phyloP scores from a whole-genome alignment of 345 rosid species.

The Eucalyptus pumila region DNA sequence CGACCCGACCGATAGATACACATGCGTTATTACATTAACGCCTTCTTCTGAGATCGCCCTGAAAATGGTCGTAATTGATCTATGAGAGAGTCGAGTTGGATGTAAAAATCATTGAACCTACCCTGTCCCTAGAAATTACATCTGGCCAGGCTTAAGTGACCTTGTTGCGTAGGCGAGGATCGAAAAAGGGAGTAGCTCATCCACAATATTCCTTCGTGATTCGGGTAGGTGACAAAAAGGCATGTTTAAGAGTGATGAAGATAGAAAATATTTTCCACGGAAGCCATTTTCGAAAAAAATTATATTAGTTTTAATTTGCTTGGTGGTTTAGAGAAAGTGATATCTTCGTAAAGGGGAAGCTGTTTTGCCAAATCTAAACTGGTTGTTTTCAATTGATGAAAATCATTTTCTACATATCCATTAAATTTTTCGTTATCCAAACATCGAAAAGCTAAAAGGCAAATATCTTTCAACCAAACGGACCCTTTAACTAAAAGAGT shows the following conservation, averaged over 20 bases:
- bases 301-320: neutral
- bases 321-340: neutral
- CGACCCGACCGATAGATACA: neutral
- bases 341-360: neutral
- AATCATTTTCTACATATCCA: fast-evolving
- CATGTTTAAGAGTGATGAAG: no score
- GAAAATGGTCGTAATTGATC: neutral
- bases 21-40: neutral
- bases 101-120: neutral
- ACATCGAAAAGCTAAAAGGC: neutral
- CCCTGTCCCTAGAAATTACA: neutral
- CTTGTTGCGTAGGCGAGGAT: neutral
- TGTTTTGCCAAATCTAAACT: neutral
- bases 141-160: neutral
- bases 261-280: neutral
- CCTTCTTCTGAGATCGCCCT: neutral
- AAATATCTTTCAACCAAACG: neutral
- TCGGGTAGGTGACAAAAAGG: neutral
- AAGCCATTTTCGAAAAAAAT: neutral
- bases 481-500: neutral
- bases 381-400: neutral
- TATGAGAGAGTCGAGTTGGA: neutral
- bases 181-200: neutral
- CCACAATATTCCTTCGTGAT: neutral
- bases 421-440: neutral